Base-by-base conservation (phyloP, 2,329 filamentous ascomycete species). In the Colletotrichum sp. region DNA sequence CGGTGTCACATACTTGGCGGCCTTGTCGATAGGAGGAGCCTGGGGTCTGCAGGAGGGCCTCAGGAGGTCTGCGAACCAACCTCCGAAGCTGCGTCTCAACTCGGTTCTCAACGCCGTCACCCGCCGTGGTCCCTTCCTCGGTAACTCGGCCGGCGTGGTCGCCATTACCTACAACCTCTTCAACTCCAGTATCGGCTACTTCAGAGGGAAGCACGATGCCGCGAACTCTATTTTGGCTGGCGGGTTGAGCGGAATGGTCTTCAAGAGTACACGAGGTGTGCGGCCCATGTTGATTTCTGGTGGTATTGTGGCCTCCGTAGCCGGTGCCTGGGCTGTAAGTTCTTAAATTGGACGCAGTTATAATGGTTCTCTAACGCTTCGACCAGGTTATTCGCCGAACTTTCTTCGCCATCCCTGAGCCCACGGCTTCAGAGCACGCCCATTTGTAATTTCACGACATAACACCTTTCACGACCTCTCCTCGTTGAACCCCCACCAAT, bases 111-210 rank as follows among this genome's bases (percentile, higher is more conserved):
- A 99, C 87, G 95, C 95, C 70, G 92, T 99, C 76, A 99, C 97
- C 73, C 88, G 97, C 80, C 89, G 97, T 84, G 97, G 97, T 5
- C 97, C 97, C 15, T 99, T 98, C 86, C 85, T 99, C 78, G 97
- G 97, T 57, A 99, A 99, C 88, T 98, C 95, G 36, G 96, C 96
- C 2, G 97, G 95, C 81, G 96, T 98, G 38, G 92, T 99, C 68
- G 97, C 97, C 38, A 96, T 99, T 88, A 92, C 95, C 67, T 99
- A 99, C 86, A 99, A 98, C 86, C 94, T 94, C 69, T 89, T 97
- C 83, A 98, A 98, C 87, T 97, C 94, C 36, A 91, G 91, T 70
- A 91, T 98, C 75, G 95, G 95, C 51, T 92, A 94, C 79, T 83
- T 92, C 76, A 89, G 96, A 75, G 95, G 95, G 76, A 95, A 95